Evolutionary conservation across 2,329 filamentous ascomycete species (phyloP).

Genomic region (Aspergillus aculeatinus): DNA sequence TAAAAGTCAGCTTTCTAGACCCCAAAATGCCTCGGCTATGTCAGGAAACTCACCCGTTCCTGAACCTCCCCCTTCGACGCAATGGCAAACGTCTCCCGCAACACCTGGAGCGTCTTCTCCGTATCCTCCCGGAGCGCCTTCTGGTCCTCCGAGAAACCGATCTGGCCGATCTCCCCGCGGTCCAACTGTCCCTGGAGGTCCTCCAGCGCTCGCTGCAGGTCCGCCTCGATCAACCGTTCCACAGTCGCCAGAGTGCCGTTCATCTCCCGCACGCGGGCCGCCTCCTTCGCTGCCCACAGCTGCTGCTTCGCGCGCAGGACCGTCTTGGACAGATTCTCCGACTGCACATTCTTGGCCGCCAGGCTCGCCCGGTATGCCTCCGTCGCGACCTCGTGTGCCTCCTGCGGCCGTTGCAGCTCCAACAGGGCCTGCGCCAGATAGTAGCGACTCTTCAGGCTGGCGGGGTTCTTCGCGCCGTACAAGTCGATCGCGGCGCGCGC

Average conservation of each 20-base stretch:
- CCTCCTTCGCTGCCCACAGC: constrained; percentile 76
- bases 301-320: constrained; percentile 81
- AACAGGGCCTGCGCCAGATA: constrained; percentile 82
- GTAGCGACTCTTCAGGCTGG: constrained; percentile 77
- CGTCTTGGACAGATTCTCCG: constrained; percentile 68
- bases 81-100: constrained; percentile 45
- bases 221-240: constrained; percentile 42
- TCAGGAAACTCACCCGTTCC: constrained; percentile 39
- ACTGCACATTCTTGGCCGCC: constrained; percentile 62
- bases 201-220: constrained; percentile 38
- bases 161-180: constrained; percentile 50
- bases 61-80: constrained; percentile 42
- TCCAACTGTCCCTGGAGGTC: constrained; percentile 37
- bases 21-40: background rate
- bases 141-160: constrained; percentile 68
- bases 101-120: constrained; percentile 48
- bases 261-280: constrained; percentile 46
- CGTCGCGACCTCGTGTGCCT: constrained; percentile 68
- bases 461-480: constrained; percentile 48
- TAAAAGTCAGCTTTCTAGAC: background rate
- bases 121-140: constrained; percentile 55
- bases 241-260: constrained; percentile 42
- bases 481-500: constrained; percentile 73
- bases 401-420: constrained; percentile 68
- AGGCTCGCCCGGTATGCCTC: constrained; percentile 72